Base-by-base conservation (phyloP, 768 basidiomycete genomes). In the Phanerodontia chrysosporium region DNA sequence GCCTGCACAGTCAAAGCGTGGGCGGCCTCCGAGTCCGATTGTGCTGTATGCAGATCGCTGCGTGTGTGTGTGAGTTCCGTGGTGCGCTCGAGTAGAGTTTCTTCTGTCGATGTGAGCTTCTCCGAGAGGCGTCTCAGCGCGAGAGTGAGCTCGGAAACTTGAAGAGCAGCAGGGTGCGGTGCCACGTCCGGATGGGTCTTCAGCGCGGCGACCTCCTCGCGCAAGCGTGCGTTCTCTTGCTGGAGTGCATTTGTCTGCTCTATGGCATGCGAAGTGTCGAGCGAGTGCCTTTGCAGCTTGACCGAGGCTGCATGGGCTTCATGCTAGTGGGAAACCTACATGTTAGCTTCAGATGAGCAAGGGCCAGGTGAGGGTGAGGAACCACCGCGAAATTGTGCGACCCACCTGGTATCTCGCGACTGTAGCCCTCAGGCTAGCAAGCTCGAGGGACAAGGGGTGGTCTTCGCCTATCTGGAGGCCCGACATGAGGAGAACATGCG, bases 121-220 rank as follows among this genome's bases (percentile, higher is more conserved):
- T 89, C 84, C 2, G 83, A 86, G 30, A 89, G 75, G 22, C 80
- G 81, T 7, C 89, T 80, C 27, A 90, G 78, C 0, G 87, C 83
- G 9, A 92, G 78, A 0, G 87, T 84, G 53, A 92, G 78, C 58
- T 92, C 76, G 16, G 76, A 71, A 1, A 76, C 74, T 57, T 78
- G 78, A 3, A 72, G 61, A 6, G 71, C 64, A 28, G 76, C 72
- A 6, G 75, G 73, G 51, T 74, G 74, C 0, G 71, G 72, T 7
- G 76, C 69, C 3, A 74, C 67, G 49, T 82, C 78, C 16, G 86
- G 81, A 60, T 80, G 69, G 0, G 80, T 76, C 46, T 86, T 76
- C n/a, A 90, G 77, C 3, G 78, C 62, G 5, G 72, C 71, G 30
- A 88, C 61, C 68, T 91, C 90, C 24, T 78, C 73, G n/a, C 67